These are phyloP conservation scores for Saprolegnia parasitica DNA, from an alignment of 352 stramenopile genomes.

Conservation along the genomic window DNA sequence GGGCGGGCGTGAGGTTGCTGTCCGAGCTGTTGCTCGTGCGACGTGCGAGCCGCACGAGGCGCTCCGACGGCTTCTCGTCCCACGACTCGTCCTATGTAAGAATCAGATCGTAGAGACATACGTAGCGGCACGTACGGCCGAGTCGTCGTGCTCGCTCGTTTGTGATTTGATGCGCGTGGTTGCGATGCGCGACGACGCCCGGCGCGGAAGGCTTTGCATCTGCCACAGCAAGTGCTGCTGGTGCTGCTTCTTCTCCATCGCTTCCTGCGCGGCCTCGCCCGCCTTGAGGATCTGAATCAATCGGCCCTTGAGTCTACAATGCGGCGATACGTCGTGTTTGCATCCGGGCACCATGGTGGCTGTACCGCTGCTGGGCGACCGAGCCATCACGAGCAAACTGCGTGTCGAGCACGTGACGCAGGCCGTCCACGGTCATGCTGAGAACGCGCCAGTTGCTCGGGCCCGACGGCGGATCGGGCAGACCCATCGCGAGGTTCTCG, in stretches of 20 bases:
- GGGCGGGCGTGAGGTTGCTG: neutral
- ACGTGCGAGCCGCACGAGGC: constrained; percentile 10
- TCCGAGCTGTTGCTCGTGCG: constrained; percentile 11
- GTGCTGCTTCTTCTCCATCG: constrained; percentile 49
- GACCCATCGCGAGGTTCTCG: neutral
- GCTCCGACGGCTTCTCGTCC: constrained; percentile 14
- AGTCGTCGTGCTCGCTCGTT: constrained; percentile 40
- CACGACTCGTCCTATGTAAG: constrained; percentile 1
- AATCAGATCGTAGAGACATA: neutral
- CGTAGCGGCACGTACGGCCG: constrained; percentile 33
- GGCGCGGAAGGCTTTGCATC: constrained; percentile 49
- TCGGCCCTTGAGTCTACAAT: constrained; percentile 47
- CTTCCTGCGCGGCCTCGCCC: constrained; percentile 43
- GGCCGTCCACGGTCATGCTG: constrained; percentile 59
- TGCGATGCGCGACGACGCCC: constrained; percentile 77
- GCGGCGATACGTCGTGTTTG: neutral
- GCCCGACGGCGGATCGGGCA: neutral
- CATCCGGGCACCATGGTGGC: neutral
- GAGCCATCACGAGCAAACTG: constrained; percentile 35
- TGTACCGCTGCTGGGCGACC: constrained; percentile 44
- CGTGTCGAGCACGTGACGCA: constrained; percentile 46
- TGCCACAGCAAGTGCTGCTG: constrained; percentile 72
- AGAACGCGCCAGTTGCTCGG: constrained; percentile 64
- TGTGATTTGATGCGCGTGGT: constrained; percentile 73
- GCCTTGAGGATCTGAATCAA: constrained; percentile 75